Evolutionary conservation across 2,329 filamentous ascomycete species (phyloP).

Genomic region (Trichoderma breve): DNA sequence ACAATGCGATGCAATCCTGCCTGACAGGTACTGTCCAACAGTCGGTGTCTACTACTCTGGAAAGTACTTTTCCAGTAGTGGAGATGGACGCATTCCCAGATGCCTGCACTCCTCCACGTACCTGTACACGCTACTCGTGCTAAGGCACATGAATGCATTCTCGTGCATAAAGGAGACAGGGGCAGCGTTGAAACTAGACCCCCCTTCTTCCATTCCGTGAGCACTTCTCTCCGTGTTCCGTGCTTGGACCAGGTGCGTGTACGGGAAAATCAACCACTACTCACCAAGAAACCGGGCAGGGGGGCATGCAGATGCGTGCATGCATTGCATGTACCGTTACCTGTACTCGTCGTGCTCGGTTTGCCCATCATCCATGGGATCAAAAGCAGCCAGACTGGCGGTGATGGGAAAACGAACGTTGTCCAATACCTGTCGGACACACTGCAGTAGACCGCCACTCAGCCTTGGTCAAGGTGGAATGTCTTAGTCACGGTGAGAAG

Average conservation of each 20-base stretch:
- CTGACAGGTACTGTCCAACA: background rate
- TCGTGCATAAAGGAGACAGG: constrained; percentile 13
- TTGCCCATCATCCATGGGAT: background rate
- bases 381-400: constrained; percentile 8
- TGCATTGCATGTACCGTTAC: background rate
- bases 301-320: background rate
- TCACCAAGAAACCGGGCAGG: background rate
- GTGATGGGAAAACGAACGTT: background rate
- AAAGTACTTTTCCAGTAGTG: constrained; percentile 1
- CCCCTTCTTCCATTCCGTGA: background rate
- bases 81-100: background rate
- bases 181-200: background rate
- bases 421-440: background rate
- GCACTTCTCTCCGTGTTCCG: background rate
- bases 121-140: constrained; percentile 1
- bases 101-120: background rate
- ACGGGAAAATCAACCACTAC: background rate
- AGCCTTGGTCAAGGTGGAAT: background rate
- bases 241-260: background rate
- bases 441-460: constrained; percentile 13
- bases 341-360: background rate
- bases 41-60: constrained; percentile 8
- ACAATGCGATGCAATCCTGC: constrained; percentile 8
- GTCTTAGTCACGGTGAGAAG: background rate
- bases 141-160: background rate